Evolutionary conservation across 306 rosid species (phyloP).

Genomic region (Psophocarpus tetragonolobus): DNA sequence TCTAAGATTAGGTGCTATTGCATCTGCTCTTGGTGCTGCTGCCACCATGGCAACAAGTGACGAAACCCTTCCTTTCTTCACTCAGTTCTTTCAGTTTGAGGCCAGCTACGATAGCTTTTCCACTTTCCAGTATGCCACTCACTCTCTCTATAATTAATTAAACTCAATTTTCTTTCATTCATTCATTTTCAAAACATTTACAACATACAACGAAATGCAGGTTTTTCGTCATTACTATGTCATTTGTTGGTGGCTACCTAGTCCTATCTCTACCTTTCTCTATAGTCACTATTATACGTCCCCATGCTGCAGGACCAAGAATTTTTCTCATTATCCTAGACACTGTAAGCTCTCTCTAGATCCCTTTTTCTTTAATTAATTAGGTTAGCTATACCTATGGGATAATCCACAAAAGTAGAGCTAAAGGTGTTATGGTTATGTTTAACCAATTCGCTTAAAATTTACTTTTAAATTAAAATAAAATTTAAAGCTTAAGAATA

Average conservation of each 20-base stretch:
- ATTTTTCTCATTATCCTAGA: slow-evolving; percentile 61
- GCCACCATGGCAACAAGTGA: slow-evolving; percentile 74
- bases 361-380: neutral
- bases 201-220: slow-evolving; percentile 36
- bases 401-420: neutral
- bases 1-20: slow-evolving; percentile 59
- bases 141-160: neutral
- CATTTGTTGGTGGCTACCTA: slow-evolving; percentile 59
- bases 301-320: slow-evolving; percentile 54
- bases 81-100: slow-evolving; percentile 37
- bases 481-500: no score
- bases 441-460: no score
- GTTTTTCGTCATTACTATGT: slow-evolving; percentile 66
- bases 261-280: slow-evolving; percentile 79
- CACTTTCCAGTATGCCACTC: slow-evolving; percentile 57
- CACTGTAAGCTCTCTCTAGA: slow-evolving; percentile 45
- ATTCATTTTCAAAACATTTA: neutral
- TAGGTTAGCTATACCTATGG: no score
- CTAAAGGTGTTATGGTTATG: no score
- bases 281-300: slow-evolving; percentile 62
- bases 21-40: slow-evolving; percentile 57
- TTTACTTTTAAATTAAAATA: no score
- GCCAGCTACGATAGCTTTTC: slow-evolving; percentile 74
- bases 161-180: neutral
- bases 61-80: slow-evolving; percentile 73